These are phyloP conservation scores for Chaetoceros muelleri DNA, from an alignment of 108 stramenopile genomes.

Conservation along the genomic window DNA sequence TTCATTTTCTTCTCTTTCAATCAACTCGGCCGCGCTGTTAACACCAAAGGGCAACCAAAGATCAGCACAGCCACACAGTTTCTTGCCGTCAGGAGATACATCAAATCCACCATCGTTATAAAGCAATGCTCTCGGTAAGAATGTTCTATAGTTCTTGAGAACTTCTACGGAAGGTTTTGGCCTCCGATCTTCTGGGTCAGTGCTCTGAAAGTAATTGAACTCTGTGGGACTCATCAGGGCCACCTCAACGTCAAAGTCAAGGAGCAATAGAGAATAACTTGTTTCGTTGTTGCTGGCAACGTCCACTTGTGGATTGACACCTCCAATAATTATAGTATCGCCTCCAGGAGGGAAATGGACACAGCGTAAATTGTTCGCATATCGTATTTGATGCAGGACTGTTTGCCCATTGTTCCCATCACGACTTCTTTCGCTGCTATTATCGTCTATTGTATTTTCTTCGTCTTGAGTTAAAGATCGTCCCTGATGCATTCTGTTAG, in stretches of 20 bases:
- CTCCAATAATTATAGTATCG: constrained; percentile 74
- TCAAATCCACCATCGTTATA: constrained; percentile 97
- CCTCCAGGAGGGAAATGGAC: constrained; percentile 88
- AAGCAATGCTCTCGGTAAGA: constrained; percentile 76
- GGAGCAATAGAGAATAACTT: constrained; percentile 69
- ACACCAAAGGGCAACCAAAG: constrained; percentile 77
- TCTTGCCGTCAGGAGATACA: constrained; percentile 80
- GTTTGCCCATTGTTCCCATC: not conserved
- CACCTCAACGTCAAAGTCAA: constrained; percentile 66
- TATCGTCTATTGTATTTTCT: constrained; percentile 2
- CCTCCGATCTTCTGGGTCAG: not conserved
- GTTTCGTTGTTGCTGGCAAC: constrained; percentile 26
- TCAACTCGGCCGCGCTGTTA: constrained; percentile 63
- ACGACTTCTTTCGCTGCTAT: constrained; percentile 1
- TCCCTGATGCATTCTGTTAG: not conserved
- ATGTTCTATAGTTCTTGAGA: constrained; percentile 14
- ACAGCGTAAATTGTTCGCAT: constrained; percentile 51
- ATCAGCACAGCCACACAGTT: constrained; percentile 82
- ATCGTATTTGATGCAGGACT: not conserved
- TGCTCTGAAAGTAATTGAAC: not conserved
- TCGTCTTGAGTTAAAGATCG: constrained; percentile 2
- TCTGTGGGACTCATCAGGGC: constrained; percentile 14
- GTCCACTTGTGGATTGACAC: constrained; percentile 58
- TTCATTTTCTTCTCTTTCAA: constrained; percentile 26
- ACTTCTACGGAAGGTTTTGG: not conserved